A percentile compares a stretch with the other conserved stretches of the same genome.
phyloP scores from a whole-genome alignment of 1,284 basidiomycete species.

The Malassezia restricta region DNA sequence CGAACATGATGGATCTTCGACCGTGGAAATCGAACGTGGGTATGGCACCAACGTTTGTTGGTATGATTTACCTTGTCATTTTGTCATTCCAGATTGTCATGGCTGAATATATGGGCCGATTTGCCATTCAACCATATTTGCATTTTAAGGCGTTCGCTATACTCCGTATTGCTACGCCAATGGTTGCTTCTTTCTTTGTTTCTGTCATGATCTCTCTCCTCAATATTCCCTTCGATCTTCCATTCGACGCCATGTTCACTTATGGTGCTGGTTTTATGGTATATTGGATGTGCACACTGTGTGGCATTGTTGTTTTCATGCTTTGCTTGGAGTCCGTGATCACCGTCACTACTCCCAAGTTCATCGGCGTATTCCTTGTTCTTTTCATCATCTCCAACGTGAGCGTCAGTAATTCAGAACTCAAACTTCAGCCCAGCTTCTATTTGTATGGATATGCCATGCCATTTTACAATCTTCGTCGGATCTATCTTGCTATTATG shows the following conservation, averaged over 20 bases:
- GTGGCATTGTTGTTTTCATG: slow-evolving; percentile 31
- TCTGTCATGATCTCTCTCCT: slow-evolving; percentile 36
- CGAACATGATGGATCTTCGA: slow-evolving; percentile 53
- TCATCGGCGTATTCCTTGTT: slow-evolving; percentile 31
- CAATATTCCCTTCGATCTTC: slow-evolving; percentile 34
- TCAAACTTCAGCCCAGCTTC: slow-evolving; percentile 23
- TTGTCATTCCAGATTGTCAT: slow-evolving; percentile 45
- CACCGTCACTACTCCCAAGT: slow-evolving; percentile 26
- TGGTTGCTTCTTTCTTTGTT: slow-evolving; percentile 25
- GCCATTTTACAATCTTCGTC: slow-evolving; percentile 36
- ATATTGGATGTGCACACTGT: slow-evolving; percentile 28
- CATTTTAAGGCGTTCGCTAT: slow-evolving; percentile 24
- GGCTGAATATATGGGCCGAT: slow-evolving; percentile 24
- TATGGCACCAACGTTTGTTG: slow-evolving; percentile 61
- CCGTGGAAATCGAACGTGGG: slow-evolving; percentile 63
- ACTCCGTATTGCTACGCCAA: slow-evolving; percentile 26
- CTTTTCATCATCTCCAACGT: slow-evolving; percentile 40
- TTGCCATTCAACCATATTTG: slow-evolving; percentile 25
- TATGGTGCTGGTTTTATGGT: slow-evolving; percentile 40
- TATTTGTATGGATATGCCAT: slow-evolving; percentile 35
- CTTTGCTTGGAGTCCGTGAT: slow-evolving; percentile 28
- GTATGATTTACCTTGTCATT: slow-evolving; percentile 62
- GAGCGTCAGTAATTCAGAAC: slow-evolving; percentile 25
- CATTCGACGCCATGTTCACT: slow-evolving; percentile 24
- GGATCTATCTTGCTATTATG: slow-evolving; percentile 33